phyloP scores from a whole-genome alignment of 1,284 basidiomycete genomes.

The Leccinum griseonigrum region DNA sequence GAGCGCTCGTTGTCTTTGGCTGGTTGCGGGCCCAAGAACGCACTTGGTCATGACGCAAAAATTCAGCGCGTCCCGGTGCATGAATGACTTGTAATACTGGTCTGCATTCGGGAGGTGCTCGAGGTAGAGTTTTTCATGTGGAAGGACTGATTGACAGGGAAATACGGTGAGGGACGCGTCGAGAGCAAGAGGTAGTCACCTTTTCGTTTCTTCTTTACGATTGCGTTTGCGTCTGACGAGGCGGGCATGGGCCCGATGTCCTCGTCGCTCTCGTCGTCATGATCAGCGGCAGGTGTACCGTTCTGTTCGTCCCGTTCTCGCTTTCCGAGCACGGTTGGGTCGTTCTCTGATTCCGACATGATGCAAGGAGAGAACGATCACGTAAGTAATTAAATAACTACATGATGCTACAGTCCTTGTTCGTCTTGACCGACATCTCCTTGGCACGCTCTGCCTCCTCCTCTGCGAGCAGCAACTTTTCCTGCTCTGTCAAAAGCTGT shows the following conservation, averaged over 20 bases:
- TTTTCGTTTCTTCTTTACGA: constrained; percentile 69
- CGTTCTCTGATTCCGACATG: constrained; percentile 43
- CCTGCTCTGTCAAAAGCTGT: constrained; percentile 52
- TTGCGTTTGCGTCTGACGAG: constrained; percentile 43
- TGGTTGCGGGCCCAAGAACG: constrained; percentile 21
- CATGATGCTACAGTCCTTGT: constrained; percentile 60
- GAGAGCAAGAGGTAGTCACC: constrained; percentile 44
- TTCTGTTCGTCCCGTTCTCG: constrained; percentile 46
- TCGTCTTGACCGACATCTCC: constrained; percentile 28
- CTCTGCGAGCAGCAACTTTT: constrained; percentile 59
- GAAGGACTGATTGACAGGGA: constrained; percentile 46
- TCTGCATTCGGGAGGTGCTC: constrained; percentile 91
- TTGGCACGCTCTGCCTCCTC: constrained; percentile 40
- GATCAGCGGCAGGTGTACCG: not conserved
- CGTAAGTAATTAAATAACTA: constrained; percentile 32
- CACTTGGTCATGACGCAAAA: constrained; percentile 85
- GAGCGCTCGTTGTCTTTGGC: not conserved
- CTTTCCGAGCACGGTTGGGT: constrained; percentile 59
- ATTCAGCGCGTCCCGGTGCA: constrained; percentile 95
- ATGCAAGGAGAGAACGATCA: constrained; percentile 1
- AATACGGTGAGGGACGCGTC: constrained; percentile 37
- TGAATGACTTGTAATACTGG: constrained; percentile 96
- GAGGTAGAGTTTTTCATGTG: constrained; percentile 83
- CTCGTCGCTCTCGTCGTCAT: constrained; percentile 54
- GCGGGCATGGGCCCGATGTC: constrained; percentile 78